Evolutionary conservation across 805 yeast species (phyloP), one percentile per base, ranked within the genome.

Genomic region (Clavispora carvajalis): DNA sequence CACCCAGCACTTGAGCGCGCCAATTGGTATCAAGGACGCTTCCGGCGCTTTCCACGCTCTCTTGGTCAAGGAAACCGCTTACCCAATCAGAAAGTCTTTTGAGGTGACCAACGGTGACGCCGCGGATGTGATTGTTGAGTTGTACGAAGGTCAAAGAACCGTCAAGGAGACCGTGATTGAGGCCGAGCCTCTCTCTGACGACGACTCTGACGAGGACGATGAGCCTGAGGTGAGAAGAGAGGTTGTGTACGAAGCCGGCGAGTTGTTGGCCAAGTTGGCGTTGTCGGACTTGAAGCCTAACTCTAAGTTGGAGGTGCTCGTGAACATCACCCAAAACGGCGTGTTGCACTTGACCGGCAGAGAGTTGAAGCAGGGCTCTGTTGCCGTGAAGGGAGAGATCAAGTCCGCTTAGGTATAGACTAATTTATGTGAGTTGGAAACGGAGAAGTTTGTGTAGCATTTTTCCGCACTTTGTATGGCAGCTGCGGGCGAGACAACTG

Each of bases 141-240:
- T 93, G 49, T 82, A 74, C 63, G 97, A 90, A 69, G 96, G 93
- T 64, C 82, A 83, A 63, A 78, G 90, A 59, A 77, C 85, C 53
- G 71, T 90, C 54, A 81, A 82, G 68, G 95, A 88, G 65, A 85
- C 87, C 45, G 81, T 81, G 52, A 62, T 87, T 34, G 96, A 86
- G 65, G 76, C 82, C 38, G 76, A 72, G 58, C 76, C 72, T 38
- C 76, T 63, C 47, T 73, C 75, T 24, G 78, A 73, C 48, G 75
- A 68, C 31, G 78, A 73, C 31, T 75, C 69, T 23, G 81, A 71
- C 49, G 63, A 57, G 13, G 66, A 88, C 54, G 95, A 86, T 51
- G 97, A 90, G 71, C 96, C 96, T 51, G 96, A 90, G 65, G 74
- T 87, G 59, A 69, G 79, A 49, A 82, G 80, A 66, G 85, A 80